These are phyloP conservation scores for Hibiscus trionum DNA, from an alignment of 345 rosid genomes.

Conservation along the genomic window DNA sequence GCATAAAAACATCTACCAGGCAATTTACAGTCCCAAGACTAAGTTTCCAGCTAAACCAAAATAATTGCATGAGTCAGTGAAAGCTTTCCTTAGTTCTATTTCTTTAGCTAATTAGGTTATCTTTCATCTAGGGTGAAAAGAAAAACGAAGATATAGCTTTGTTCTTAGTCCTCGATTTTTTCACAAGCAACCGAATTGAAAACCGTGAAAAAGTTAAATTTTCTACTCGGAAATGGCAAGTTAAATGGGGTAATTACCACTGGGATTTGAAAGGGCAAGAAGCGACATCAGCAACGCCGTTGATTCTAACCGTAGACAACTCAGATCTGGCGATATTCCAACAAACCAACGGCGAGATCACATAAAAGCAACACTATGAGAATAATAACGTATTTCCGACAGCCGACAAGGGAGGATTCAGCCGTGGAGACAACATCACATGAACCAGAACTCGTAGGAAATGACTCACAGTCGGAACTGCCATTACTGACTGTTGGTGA, in stretches of 20 bases:
- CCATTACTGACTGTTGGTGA: conserved; percentile 26
- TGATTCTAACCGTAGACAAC: conserved; percentile 11
- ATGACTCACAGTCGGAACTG: conserved; percentile 22
- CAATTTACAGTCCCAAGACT: neutral
- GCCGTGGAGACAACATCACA: conserved; percentile 19
- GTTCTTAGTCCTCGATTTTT: neutral
- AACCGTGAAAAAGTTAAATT: neutral
- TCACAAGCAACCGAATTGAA: conserved; percentile 12
- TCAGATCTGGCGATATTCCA: conserved; percentile 45
- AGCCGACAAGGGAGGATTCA: conserved; percentile 36
- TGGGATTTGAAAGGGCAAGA: conserved; percentile 23
- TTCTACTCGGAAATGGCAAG: conserved; percentile 7
- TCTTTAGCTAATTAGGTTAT: too few relatives aligned
- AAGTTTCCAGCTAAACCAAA: neutral
- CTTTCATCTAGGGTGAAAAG: neutral
- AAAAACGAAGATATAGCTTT: conserved; percentile 1
- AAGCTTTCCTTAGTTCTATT: neutral
- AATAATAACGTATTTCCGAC: conserved; percentile 10
- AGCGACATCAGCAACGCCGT: conserved; percentile 61
- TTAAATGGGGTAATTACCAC: conserved; percentile 17
- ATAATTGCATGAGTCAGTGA: neutral
- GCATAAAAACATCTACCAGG: neutral
- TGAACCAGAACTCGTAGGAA: conserved; percentile 27
- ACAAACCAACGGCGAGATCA: conserved; percentile 34
- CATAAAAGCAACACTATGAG: conserved; percentile 32